Percentiles rank a stretch among this genome's conserved stretches.
Evolutionary conservation across 164 flowering plant genomes (phyloP).

Genomic region (Hamamelis virginiana): DNA sequence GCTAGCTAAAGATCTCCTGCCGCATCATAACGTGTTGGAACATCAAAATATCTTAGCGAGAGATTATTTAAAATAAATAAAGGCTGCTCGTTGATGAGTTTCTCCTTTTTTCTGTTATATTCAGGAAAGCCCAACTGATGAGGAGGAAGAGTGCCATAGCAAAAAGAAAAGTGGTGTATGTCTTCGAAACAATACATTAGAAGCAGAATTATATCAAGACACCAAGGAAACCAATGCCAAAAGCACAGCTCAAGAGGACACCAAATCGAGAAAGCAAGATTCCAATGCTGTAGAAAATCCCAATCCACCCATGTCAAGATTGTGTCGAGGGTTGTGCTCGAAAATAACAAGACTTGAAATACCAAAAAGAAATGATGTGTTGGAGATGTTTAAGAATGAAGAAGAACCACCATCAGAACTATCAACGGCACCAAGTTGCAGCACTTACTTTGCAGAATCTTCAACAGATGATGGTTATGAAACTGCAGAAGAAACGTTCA

Average conservation of each 20-base stretch:
- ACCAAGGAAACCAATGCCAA: conserved; percentile 3
- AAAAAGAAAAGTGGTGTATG: background rate
- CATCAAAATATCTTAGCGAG: background rate
- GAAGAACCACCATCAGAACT: conserved; percentile 17
- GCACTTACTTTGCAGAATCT: background rate
- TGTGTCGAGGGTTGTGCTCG: conserved; percentile 20
- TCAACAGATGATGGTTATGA: conserved; percentile 47
- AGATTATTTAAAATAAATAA: background rate
- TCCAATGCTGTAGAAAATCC: conserved; percentile 7
- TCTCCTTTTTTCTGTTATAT: background rate
- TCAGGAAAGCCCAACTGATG: conserved; percentile 63
- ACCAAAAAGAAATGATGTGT: conserved; percentile 27
- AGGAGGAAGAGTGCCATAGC: conserved; percentile 33
- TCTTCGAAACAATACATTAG: conserved; percentile 9
- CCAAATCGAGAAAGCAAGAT: conserved; percentile 12
- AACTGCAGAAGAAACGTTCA: conserved; percentile 48
- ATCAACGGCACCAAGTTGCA: conserved; percentile 2
- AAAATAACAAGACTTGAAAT: conserved; percentile 39
- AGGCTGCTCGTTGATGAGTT: background rate
- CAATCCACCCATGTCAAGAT: conserved; percentile 13
- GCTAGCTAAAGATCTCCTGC: too few relatives aligned
- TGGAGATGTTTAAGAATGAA: conserved; percentile 25
- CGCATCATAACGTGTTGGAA: background rate
- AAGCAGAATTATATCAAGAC: conserved; percentile 1
- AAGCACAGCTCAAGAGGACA: background rate